These are phyloP conservation scores for Dactylella cylindrospora DNA, from an alignment of 2,329 filamentous ascomycete species.

Conservation along the genomic window DNA sequence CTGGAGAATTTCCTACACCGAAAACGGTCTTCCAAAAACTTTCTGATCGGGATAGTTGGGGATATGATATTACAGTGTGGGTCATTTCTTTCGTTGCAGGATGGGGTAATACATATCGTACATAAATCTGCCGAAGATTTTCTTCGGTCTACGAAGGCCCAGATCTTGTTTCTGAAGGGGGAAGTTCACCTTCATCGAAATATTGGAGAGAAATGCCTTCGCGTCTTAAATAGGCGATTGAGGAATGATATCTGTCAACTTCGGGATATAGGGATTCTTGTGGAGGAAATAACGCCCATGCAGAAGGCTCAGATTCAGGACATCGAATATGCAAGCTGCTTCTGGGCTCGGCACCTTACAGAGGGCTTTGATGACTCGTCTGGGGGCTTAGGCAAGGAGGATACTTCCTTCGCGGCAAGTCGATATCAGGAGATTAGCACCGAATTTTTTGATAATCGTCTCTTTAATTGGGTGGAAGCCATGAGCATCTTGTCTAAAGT, in stretches of 20 bases:
- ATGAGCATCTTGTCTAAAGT: conserved; percentile 2
- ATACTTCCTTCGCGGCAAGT: too few relatives aligned
- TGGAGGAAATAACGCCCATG: neutral
- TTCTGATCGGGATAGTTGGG: neutral
- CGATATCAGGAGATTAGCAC: neutral
- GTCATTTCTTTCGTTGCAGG: conserved; percentile 2
- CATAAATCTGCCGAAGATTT: conserved; percentile 12
- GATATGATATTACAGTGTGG: neutral
- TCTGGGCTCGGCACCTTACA: conserved; percentile 7
- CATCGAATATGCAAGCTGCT: neutral
- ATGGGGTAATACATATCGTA: neutral
- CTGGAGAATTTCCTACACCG: neutral
- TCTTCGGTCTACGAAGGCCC: neutral
- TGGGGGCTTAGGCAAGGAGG: neutral
- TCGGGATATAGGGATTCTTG: neutral
- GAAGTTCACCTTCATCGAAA: neutral
- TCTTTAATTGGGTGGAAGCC: neutral
- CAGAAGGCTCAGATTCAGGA: neutral
- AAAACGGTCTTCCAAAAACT: neutral
- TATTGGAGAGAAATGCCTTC: neutral
- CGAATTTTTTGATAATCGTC: neutral
- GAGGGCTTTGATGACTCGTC: neutral
- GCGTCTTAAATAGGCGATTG: neutral
- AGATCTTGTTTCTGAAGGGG: neutral
- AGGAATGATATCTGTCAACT: neutral